Conservation (phyloP, 2,329 filamentous ascomycete genomes). For the Elsinoe ampelina region DNA sequence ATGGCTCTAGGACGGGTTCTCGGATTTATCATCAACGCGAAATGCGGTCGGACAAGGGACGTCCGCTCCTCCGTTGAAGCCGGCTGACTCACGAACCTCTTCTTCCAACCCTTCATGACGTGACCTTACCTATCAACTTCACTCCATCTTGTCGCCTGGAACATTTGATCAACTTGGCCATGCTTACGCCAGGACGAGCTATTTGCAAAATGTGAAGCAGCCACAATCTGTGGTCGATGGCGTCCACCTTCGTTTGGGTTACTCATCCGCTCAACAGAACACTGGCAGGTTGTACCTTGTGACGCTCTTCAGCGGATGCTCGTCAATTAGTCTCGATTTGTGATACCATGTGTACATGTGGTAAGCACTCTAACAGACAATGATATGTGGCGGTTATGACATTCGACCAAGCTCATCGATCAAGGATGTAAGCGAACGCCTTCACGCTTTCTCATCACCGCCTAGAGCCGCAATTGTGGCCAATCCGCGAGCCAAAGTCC, state of each 20-base stretch:
- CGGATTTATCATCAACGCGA: conserved; percentile 4
- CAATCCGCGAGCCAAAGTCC: not conserved
- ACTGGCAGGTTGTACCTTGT: not conserved
- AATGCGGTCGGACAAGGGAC: not conserved
- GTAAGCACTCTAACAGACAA: conserved; percentile 1
- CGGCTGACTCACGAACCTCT: not conserved
- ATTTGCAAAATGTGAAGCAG: too few species aligned
- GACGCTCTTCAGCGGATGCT: not conserved
- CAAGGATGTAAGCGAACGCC: not conserved
- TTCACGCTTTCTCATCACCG: not conserved
- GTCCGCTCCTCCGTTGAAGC: not conserved
- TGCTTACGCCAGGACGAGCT: not conserved
- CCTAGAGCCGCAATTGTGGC: not conserved
- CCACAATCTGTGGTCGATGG: not conserved
- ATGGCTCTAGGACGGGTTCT: not conserved
- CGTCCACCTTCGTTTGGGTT: not conserved
- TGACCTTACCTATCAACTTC: conserved; percentile 1
- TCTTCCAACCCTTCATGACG: not conserved
- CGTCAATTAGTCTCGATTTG: not conserved
- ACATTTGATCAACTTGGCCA: not conserved
- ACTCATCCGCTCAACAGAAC: not conserved
- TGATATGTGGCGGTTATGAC: not conserved
- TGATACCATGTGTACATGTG: not conserved
- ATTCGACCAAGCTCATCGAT: not conserved
- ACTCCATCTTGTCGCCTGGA: not conserved